Evolutionary conservation across 495 filamentous ascomycete genomes (phyloP).

Genomic region (Pyronema domesticum): DNA sequence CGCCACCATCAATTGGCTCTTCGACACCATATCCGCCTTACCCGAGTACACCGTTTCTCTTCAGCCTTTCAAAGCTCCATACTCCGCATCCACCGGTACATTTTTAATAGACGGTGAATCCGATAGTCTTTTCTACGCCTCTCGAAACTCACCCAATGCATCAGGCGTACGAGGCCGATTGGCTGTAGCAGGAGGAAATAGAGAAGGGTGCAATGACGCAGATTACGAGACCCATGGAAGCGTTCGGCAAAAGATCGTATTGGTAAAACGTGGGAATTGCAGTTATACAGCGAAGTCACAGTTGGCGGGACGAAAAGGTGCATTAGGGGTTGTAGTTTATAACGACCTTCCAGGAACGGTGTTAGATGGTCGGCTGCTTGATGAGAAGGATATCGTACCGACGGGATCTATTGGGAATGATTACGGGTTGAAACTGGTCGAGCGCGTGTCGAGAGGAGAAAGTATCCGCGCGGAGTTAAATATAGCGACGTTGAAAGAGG

Average conservation of each 20-base stretch:
- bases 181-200: not conserved
- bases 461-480: conserved; percentile 31
- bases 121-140: conserved; percentile 31
- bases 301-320: conserved; percentile 38
- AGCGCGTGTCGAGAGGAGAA: not conserved
- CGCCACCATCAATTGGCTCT: conserved; percentile 43
- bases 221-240: conserved; percentile 1
- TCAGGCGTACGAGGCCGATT: conserved; percentile 1
- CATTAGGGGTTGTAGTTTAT: conserved; percentile 42
- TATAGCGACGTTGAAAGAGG: conserved; percentile 30
- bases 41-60: conserved; percentile 37
- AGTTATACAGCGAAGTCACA: conserved; percentile 34
- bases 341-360: conserved; percentile 27
- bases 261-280: conserved; percentile 41
- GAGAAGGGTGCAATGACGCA: conserved; percentile 7
- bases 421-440: not conserved
- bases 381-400: conserved; percentile 31
- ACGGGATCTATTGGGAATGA: conserved; percentile 38
- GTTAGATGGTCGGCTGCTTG: conserved; percentile 6
- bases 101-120: conserved; percentile 31
- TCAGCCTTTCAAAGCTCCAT: conserved; percentile 8
- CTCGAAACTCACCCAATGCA: conserved; percentile 5
- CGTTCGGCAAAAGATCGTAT: conserved; percentile 34
- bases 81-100: conserved; percentile 25
- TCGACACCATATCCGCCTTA: conserved; percentile 33